Conservation (phyloP, 2,329 filamentous ascomycete species). For the Bisporella sp. region DNA sequence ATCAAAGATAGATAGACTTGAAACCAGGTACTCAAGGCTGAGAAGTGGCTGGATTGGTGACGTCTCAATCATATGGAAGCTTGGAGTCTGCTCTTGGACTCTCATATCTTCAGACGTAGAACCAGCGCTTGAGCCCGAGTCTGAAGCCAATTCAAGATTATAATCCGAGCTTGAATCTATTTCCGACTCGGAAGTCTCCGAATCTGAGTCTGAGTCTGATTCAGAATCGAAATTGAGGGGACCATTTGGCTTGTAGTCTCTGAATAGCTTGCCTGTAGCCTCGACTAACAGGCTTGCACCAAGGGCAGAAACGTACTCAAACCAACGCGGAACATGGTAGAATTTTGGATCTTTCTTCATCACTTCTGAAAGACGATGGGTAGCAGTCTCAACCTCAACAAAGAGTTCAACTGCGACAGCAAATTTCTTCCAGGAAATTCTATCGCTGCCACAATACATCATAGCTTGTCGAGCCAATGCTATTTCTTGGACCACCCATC, state of each 20-base stretch:
- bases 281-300: constrained; percentile 31
- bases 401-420: constrained; percentile 32
- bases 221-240: not conserved
- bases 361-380: constrained; percentile 30
- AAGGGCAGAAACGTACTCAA: constrained; percentile 29
- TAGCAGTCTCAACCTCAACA: constrained; percentile 31
- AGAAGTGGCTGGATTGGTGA: too few relatives aligned
- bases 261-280: constrained; percentile 29
- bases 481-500: constrained; percentile 35
- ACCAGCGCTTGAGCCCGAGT: too few relatives aligned
- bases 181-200: constrained; percentile 26
- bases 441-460: constrained; percentile 29
- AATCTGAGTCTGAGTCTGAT: not conserved
- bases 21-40: too few relatives aligned
- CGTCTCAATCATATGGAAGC: too few relatives aligned
- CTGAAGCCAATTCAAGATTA: too few relatives aligned
- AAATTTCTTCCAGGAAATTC: constrained; percentile 30
- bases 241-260: constrained; percentile 10
- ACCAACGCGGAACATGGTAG: constrained; percentile 22
- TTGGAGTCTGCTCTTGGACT: too few relatives aligned
- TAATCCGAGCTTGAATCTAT: constrained; percentile 24
- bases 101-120: too few relatives aligned
- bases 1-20: too few relatives aligned
- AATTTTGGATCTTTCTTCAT: constrained; percentile 27
- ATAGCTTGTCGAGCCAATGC: constrained; percentile 26